Base-by-base conservation (phyloP, 2,329 filamentous ascomycete genomes). In the Colletotrichum neosansevieriae region DNA sequence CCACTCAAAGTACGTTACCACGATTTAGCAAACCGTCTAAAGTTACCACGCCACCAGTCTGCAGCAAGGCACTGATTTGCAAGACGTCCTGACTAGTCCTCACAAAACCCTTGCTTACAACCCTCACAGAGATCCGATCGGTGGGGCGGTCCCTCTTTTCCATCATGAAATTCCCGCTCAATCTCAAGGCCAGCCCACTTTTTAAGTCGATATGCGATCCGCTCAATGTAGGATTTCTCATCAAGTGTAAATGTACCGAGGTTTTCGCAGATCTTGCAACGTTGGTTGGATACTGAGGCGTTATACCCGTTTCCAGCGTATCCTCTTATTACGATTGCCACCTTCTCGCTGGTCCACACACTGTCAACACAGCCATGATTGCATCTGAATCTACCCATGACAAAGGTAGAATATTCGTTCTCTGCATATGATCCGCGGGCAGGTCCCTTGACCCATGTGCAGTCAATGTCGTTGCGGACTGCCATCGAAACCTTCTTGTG, bases 231-330 rank as follows among this genome's bases (percentile, higher is more conserved):
- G 12, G 17, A 42, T n/a, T 42, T 3, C 1, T 24, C 15, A 10
- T 57, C 36, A 6, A 57, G 0, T 3, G 53, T 44, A 5, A 57
- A 21, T 2, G 13, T 57, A 13, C 53, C 53, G 36, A 57, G 53
- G 7, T 40, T 15, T 12, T 77, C 71, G 71, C 77, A 82, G 1
- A 4, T 2, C 10, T 59, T 71, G 73, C 80, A 82, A 1, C 74
- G 74, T 59, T 82, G 80, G 45, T 78, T 73, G 64, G 76, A 82
- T 0, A 82, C 76, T 9, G 74, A 45, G 1, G 74, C 80, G 50
- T 81, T 80, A 71, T 82, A 82, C 9, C 71, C 67, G 7, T 72
- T 49, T 0, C 51, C 56, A 0, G 36, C 32, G 45, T 79, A 82
- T 44, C 72, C 61, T 11, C 78, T 73, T 15, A 82, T 81, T 1